Evolutionary conservation across 2,329 filamentous ascomycete species (phyloP).

Genomic region (Arthrobotrys sphaeroides): DNA sequence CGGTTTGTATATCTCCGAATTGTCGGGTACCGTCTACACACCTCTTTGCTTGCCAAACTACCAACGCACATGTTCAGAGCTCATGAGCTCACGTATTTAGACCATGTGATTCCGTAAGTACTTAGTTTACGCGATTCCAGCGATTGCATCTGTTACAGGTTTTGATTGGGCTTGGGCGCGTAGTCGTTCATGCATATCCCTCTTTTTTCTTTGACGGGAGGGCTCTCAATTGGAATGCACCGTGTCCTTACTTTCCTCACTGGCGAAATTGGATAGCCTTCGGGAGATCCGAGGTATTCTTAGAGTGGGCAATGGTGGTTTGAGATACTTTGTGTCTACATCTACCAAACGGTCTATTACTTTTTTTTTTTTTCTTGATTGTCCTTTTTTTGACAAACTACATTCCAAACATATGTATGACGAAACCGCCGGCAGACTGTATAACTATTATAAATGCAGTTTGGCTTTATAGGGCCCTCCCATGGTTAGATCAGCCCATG

Average conservation of each 20-base stretch:
- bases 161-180: slow-evolving; percentile 21
- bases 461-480: background rate
- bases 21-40: slow-evolving; percentile 9
- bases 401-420: background rate
- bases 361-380: no score
- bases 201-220: background rate
- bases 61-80: background rate
- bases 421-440: background rate
- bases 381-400: background rate
- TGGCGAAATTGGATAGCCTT: slow-evolving; percentile 28
- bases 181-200: slow-evolving; percentile 17
- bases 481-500: background rate
- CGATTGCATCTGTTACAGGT: no score
- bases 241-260: background rate
- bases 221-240: background rate
- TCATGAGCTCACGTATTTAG: background rate
- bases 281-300: background rate
- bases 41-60: no score
- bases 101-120: slow-evolving; percentile 14
- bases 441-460: background rate
- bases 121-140: background rate
- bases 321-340: background rate
- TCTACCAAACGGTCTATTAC: no score
- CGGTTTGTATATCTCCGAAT: background rate
- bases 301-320: no score